Evolutionary conservation across 306 rosid species (phyloP).

Genomic region (Mucuna pruriens): DNA sequence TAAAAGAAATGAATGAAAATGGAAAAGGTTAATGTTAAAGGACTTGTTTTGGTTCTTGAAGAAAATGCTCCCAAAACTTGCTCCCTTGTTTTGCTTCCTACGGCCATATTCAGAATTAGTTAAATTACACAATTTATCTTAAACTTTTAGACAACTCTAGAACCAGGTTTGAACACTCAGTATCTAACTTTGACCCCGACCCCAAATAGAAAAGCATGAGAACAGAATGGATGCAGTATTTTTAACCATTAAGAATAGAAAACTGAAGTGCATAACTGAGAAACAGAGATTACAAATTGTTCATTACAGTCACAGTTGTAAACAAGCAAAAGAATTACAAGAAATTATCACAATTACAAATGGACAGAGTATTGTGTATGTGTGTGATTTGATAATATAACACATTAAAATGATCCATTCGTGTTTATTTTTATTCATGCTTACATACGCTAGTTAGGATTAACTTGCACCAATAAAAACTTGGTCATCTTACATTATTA

Average conservation of each 20-base stretch:
- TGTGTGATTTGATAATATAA: background rate
- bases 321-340: background rate
- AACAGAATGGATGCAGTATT: conserved; percentile 24
- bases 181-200: conserved; percentile 67
- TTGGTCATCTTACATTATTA: background rate
- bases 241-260: conserved; percentile 17
- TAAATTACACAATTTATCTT: conserved; percentile 52
- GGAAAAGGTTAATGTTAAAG: too few relatives aligned
- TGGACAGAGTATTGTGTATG: background rate
- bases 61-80: too few relatives aligned
- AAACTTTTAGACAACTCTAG: conserved; percentile 91
- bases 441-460: background rate
- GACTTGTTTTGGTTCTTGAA: too few relatives aligned
- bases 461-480: conserved; percentile 4
- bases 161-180: conserved; percentile 72
- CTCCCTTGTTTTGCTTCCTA: background rate
- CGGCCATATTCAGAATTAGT: conserved; percentile 5
- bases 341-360: background rate
- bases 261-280: background rate
- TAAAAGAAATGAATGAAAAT: too few relatives aligned
- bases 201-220: conserved; percentile 33
- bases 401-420: background rate
- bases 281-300: conserved; percentile 8
- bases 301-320: background rate
- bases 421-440: background rate